Evolutionary conservation across 169 alveolate species (phyloP), one percentile per base, ranked within the genome.

Genomic region (Plasmodium fragile): DNA sequence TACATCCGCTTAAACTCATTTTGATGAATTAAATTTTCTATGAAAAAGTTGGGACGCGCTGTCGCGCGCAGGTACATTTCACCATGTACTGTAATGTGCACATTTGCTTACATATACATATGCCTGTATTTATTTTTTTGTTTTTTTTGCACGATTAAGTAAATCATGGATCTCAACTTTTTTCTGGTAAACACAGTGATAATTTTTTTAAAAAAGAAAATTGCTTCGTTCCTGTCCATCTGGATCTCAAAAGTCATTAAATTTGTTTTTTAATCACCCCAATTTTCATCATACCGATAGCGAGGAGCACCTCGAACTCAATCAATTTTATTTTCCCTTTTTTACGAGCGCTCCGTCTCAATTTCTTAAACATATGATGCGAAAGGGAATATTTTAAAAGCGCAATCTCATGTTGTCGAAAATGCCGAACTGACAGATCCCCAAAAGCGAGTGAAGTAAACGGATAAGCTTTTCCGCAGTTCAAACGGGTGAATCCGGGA

Each of bases 121-220:
- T 22, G 75, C 75, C 0, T 59, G 28, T 59, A 22, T 65, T 18
- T n/a, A 8, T 65, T 65, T 65, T 7, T 65, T 65, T 16, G 22
- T 65, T 65, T 22, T 25, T 65, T 65, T 65, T 65, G 13, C 75
- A 65, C 30, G 30, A 25, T 65, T 65, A 10, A 65, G 32, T 22
- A 65, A 65, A 65, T 25, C 75, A 65, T 65, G 75, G 75, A 65
- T 18, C 75, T 65, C 39, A 18, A 65, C n/a, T 65, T 65, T 65
- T 22, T 65, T 65, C 3, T 65, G 36, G 75, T 65, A 25, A 65
- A 65, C 36, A 25, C 39, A 22, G 75, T 65, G 75, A 0, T 65
- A 13, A 18, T 65, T 65, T 65, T 25, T 65, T 65, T 65, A 65
- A 65, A 65, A 65, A 18, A 65, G 75, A 65, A 65, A 28, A 22